Conservation (phyloP, 2,329 filamentous ascomycete species). For the Penicillium verrucosum region DNA sequence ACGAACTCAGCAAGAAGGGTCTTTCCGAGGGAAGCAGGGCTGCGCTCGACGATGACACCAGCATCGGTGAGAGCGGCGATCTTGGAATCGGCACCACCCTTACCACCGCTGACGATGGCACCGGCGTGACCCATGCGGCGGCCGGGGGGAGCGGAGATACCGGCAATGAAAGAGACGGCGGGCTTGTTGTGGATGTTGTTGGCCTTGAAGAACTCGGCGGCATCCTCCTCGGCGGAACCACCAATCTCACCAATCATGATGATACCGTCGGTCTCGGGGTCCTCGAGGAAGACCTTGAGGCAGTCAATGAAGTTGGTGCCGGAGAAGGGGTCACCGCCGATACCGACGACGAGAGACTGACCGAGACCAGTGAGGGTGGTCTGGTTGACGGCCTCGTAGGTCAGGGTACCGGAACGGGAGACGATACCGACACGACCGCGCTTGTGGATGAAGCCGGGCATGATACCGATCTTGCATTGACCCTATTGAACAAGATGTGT, state of each 20-base stretch:
- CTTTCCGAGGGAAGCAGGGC: slow-evolving; percentile 88
- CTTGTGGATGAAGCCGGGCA: slow-evolving; percentile 99
- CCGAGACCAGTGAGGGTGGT: slow-evolving; percentile 95
- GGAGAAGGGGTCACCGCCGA: slow-evolving; percentile 97
- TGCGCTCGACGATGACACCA: slow-evolving; percentile 94
- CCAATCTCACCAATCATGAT: slow-evolving; percentile 99
- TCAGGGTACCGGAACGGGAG: slow-evolving; percentile 94
- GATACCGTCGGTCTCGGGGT: slow-evolving; percentile 95
- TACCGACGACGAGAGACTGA: slow-evolving; percentile 96
- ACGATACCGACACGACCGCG: slow-evolving; percentile 98
- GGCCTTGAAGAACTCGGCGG: slow-evolving; percentile 88
- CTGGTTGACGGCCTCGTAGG: slow-evolving; percentile 99
- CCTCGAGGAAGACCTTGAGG: slow-evolving; percentile 92
- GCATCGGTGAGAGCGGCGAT: slow-evolving; percentile 90
- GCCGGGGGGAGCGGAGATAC: slow-evolving; percentile 94
- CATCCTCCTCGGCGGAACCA: slow-evolving; percentile 95
- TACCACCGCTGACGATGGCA: slow-evolving; percentile 95
- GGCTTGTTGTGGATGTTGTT: slow-evolving; percentile 94
- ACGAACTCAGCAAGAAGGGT: slow-evolving; percentile 93
- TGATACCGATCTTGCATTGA: slow-evolving; percentile 99
- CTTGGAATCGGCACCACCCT: slow-evolving; percentile 98
- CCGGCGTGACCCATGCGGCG: slow-evolving; percentile 98
- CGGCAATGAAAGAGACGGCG: slow-evolving; percentile 95
- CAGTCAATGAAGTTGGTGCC: slow-evolving; percentile 99
- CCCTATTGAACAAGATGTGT: slow-evolving; percentile 52